Percentiles rank a stretch among this genome's conserved stretches.
Conservation (phyloP, 2,329 filamentous ascomycete species). For the Colletotrichum agaves region DNA sequence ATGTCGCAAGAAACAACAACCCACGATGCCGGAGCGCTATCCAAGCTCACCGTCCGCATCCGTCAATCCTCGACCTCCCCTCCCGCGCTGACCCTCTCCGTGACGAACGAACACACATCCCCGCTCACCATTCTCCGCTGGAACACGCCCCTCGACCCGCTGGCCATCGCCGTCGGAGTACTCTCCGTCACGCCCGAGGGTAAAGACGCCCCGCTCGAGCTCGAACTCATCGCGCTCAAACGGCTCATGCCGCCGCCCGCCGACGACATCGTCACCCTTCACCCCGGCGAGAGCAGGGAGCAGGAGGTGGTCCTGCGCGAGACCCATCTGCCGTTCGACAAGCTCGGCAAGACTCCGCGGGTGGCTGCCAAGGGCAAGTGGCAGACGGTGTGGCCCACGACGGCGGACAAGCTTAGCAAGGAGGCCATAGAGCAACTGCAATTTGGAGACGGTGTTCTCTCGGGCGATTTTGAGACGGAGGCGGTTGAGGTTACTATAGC, state of each 20-base stretch:
- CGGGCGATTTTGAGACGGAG: constrained; percentile 34
- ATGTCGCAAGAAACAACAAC: constrained; percentile 19
- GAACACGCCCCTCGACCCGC: constrained; percentile 57
- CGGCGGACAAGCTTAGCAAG: constrained; percentile 34
- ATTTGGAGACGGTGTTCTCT: constrained; percentile 33
- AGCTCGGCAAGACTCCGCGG: constrained; percentile 46
- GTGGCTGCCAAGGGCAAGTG: constrained; percentile 52
- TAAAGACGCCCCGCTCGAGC: constrained; percentile 47
- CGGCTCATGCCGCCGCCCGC: constrained; percentile 53
- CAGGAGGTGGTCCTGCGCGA: constrained; percentile 51
- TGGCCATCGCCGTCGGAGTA: constrained; percentile 55
- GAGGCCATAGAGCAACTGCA: constrained; percentile 34
- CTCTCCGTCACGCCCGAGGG: constrained; percentile 52
- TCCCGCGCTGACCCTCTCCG: constrained; percentile 48
- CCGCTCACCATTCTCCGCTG: constrained; percentile 56
- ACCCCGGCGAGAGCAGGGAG: constrained; percentile 48
- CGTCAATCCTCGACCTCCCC: constrained; percentile 49
- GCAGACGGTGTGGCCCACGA: constrained; percentile 49
- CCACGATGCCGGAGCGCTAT: constrained; percentile 26
- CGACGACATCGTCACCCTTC: constrained; percentile 53
- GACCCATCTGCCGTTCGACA: constrained; percentile 48
- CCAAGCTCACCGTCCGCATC: constrained; percentile 47
- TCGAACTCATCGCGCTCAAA: constrained; percentile 51
- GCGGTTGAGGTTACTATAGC: constrained; percentile 25
- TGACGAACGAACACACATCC: constrained; percentile 52